Base-by-base conservation (phyloP, 768 basidiomycete genomes). In the Russula lepida region DNA sequence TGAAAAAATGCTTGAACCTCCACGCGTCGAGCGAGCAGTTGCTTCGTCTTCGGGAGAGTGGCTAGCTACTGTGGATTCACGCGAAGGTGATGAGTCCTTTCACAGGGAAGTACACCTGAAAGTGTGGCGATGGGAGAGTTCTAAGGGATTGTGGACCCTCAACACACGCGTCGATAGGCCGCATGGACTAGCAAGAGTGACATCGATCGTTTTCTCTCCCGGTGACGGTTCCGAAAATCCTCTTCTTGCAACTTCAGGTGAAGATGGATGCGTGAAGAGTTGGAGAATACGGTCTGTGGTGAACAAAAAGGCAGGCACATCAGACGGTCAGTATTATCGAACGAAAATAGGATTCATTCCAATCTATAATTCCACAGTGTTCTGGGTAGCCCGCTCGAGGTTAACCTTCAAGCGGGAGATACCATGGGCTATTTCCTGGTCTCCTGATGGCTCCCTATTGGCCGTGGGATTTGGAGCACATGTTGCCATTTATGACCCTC, bases 161-260 rank as follows among this genome's bases (percentile, higher is more conserved):
- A 94, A 93, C 71, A 95, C 94, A 15, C 84, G 93, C 54, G 82
- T 97, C 62, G 91, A 95, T 70, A 80, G 83, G 30, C 94, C 95
- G 7, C 97, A 98, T 72, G 89, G 88, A 30, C 68, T 75, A 37
- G 72, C 75, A 44, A 78, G 75, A 59, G 77, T 97, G 32, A 82
- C 83, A 12, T 79, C 81, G 2, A 68, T 92, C 48, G 74, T 79
- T 12, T 98, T 98, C 76, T 84, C 82, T 56, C 85, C 89, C 4
- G 43, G 30, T 8, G 66, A 74, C 62, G 59, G 63, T 37, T 64
- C 60, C 68, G 73, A 61, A 58, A 72, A 41, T 7, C 64, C 74
- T 5, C 74, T 81, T 59, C 76, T 97, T 19, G 82, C 86, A 27
- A 91, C 93, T 6, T 83, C 86, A 12, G 88, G 88, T 6, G 78